Evolutionary conservation across 208 protist genomes (phyloP), one percentile per base, ranked within the genome.

Genomic region (Phytomonas sp.): DNA sequence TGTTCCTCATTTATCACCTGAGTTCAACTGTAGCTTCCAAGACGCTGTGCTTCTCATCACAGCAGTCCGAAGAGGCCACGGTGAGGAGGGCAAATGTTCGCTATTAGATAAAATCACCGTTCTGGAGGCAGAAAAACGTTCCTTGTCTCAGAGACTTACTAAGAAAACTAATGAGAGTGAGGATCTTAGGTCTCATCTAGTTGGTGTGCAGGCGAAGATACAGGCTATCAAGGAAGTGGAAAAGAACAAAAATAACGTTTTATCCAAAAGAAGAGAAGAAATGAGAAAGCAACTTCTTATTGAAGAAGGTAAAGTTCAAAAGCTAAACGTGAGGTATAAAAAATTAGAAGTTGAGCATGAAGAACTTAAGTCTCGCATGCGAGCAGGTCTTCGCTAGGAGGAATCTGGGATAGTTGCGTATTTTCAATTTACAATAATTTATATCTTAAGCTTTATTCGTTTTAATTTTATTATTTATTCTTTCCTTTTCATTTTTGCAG

Each of bases 1-100:
- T n/a, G 87, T 93, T 14, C 86, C 91, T 5, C 81, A 89, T 73
- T 80, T 96, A 29, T 92, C 91, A 8, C 81, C 88, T 12, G 56
- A 60, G 12, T 94, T 96, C 60, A 37, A 66, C 4, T 94, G 88
- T 73, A 67, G 67, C 3, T 86, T 86, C 71, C 68, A 71, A 14
- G 91, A 96, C 62, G 75, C 82, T 0, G 42, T 83, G 4, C 69
- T 94, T 29, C 76, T 96, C 16, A 60, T 91, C 29, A 74, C 77
- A 0, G 86, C 85, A 23, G 85, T 96, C 63, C 86, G 79, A 26
- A 71, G 59, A 37, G 89, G 86, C 40, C 12, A 49, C 12, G 79
- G 76, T 30, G 56, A 68, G 31, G 66, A 66, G 11, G 80, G 77
- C 10, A 64, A 65, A 5, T 74, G 77, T 14, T 83, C 81, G 0